Evolutionary conservation across 306 rosid species (phyloP), one percentile per base, ranked within the genome.

Genomic region (Dalbergia cultrata): DNA sequence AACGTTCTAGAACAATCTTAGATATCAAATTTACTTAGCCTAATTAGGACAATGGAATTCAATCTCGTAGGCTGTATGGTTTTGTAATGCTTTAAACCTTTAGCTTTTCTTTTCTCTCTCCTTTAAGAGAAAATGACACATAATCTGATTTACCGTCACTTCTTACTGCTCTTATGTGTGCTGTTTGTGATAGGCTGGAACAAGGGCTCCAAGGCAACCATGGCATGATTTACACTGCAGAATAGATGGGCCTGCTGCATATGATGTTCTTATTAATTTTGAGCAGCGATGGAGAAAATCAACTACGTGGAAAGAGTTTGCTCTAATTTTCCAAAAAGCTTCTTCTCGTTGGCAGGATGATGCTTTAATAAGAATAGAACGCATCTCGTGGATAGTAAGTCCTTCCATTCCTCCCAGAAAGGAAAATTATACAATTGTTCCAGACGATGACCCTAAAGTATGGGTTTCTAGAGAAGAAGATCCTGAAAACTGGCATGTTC

Each of bases 151-250:
- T 68, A 34, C 61, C 4, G 56, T 74, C 34, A 50, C 33, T 39
- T 47, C 80, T 54, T 56, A 53, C 33, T 17, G 35, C 45, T 49
- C 65, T 79, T 53, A 35, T 71, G 31, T 69, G 78, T 74, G 64
- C 56, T 83, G 56, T 70, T 69, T 81, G 52, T 60, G 60, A 67
- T 81, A 95, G 99, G 76, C 92, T 87, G 97, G 94, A 82, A 79
- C 84, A 54, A 92, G 79, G 85, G 90, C 82, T 82, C 99, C 99
- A 56, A 85, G 99, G 87, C 83, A 96, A 87, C 99, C 99, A 33
- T 96, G 99, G 99, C 99, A 96, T 86, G 99, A 96, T 84, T 84
- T 88, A 88, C 99, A 96, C 82, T 85, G 97, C 87, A 89, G 91
- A 89, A 86, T 96, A 70, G 98, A 96, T 14, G 99, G 98, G 66